Evolutionary conservation across 768 basidiomycete species (phyloP), one percentile per base, ranked within the genome.

Genomic region (Lactarius pseudohatsudake): DNA sequence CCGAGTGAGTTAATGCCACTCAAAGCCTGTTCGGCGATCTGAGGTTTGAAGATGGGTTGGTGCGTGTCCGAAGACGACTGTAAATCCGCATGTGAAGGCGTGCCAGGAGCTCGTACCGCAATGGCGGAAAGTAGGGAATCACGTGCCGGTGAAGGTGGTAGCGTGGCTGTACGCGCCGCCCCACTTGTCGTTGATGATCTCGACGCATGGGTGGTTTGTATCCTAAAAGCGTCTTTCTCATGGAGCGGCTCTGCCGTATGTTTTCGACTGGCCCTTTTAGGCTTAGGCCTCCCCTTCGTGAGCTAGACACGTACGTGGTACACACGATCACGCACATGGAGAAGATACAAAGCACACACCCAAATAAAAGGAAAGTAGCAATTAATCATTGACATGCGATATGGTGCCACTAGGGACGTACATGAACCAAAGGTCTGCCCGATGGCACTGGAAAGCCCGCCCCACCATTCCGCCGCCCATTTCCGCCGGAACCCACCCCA

Each of bases 341-440:
- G 77, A 79, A 78, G 57, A 64, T 59, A 62, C 67, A 72, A 61
- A 60, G 30, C 53, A 73, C 62, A 64, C 40, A 69, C 65, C 66
- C 61, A 55, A 71, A 71, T 70, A 72, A 69, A 69, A 41, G 64
- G 55, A 67, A 69, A 65, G 64, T 55, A 55, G 58, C 58, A 67
- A 67, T 65, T 64, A 64, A 69, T 69, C 57, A 70, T 66, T 64
- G 54, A 60, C 60, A 34, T 58, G 20, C 38, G 45, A 69, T 69
- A 77, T 79, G 66, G 66, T 80, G 85, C 86, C 88, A 81, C 81
- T 86, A 85, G 81, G 84, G 84, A 92, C 91, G 89, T 86, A 93
- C 91, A 86, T 93, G 91, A 78, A 84, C 87, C 81, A 92, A 77
- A 71, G 90, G 87, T 75, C 85, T 87, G 70, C 85, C 82, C 68